Evolutionary conservation across 257 asterid species (phyloP).

Genomic region (Solanum stenotomum): DNA sequence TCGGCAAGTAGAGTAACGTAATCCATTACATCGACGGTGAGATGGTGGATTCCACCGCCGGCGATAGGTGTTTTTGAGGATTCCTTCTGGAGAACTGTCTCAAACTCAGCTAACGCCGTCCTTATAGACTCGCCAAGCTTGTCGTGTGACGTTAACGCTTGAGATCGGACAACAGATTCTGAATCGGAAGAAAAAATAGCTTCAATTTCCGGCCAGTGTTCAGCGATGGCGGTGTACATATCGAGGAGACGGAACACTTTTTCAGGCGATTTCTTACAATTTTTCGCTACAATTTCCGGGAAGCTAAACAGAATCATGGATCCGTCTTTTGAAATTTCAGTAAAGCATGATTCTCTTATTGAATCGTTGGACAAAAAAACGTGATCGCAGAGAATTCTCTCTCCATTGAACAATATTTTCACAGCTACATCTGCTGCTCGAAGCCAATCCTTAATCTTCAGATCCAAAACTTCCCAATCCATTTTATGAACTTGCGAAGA

Average conservation of each 20-base stretch:
- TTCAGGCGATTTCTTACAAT: slow-evolving; percentile 42
- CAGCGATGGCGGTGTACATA: slow-evolving; percentile 54
- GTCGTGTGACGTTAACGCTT: slow-evolving; percentile 39
- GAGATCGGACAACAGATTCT: slow-evolving; percentile 28
- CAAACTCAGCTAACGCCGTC: slow-evolving; percentile 40
- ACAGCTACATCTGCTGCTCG: slow-evolving; percentile 30
- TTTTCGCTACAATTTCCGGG: slow-evolving; percentile 45
- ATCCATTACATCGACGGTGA: slow-evolving; percentile 53
- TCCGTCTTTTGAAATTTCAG: slow-evolving; percentile 51
- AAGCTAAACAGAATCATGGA: slow-evolving; percentile 55
- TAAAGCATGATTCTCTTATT: slow-evolving; percentile 54
- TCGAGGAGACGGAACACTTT: slow-evolving; percentile 65
- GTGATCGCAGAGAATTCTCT: slow-evolving; percentile 60
- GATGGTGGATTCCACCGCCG: slow-evolving; percentile 57
- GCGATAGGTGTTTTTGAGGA: slow-evolving; percentile 42
- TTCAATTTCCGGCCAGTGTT: slow-evolving; percentile 65
- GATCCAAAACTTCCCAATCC: slow-evolving; percentile 49
- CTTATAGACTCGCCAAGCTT: slow-evolving; percentile 41
- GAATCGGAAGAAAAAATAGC: slow-evolving; percentile 52
- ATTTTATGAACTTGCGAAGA: slow-evolving; percentile 41
- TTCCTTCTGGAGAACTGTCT: slow-evolving; percentile 45
- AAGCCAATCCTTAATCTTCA: slow-evolving; percentile 44
- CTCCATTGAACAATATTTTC: slow-evolving; percentile 53
- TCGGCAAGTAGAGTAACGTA: slow-evolving; percentile 54
- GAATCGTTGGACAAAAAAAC: slow-evolving; percentile 54